Evolutionary conservation across 139 green algal species (phyloP).

Genomic region (Dunaliella primolecta): DNA sequence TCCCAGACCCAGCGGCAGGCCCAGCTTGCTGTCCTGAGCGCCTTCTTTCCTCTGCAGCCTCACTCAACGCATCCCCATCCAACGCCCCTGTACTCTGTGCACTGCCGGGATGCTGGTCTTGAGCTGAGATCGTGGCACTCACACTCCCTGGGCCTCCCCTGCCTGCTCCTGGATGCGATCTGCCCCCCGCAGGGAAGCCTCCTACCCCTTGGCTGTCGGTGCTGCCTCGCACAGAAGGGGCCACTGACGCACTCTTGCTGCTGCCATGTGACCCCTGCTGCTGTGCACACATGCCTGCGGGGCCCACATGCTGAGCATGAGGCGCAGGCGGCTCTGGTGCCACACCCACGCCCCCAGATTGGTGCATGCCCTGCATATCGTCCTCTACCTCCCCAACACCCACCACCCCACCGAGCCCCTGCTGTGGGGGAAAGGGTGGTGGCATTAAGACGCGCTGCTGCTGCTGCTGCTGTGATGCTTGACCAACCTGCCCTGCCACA

Average conservation of each 20-base stretch:
- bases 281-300: too few relatives aligned
- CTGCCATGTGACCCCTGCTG: background rate
- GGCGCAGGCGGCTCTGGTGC: constrained; percentile 35
- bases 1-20: background rate
- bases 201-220: background rate
- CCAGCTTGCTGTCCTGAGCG: background rate
- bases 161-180: background rate
- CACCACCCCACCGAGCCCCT: background rate
- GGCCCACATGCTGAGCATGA: too few relatives aligned
- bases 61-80: background rate
- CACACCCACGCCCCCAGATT: constrained; percentile 24
- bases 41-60: background rate
- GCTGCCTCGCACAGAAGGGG: background rate
- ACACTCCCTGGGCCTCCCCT: background rate
- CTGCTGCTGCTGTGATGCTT: background rate
- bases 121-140: too few relatives aligned
- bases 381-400: background rate
- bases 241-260: background rate
- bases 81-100: background rate
- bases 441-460: background rate
- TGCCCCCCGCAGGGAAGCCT: background rate
- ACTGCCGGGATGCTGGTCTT: constrained; percentile 9
- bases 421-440: background rate
- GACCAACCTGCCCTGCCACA: background rate
- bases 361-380: background rate